Evolutionary conservation across 2,329 filamentous ascomycete genomes (phyloP), one percentile per base, ranked within the genome.

Genomic region (Hymenoscyphus linearis): DNA sequence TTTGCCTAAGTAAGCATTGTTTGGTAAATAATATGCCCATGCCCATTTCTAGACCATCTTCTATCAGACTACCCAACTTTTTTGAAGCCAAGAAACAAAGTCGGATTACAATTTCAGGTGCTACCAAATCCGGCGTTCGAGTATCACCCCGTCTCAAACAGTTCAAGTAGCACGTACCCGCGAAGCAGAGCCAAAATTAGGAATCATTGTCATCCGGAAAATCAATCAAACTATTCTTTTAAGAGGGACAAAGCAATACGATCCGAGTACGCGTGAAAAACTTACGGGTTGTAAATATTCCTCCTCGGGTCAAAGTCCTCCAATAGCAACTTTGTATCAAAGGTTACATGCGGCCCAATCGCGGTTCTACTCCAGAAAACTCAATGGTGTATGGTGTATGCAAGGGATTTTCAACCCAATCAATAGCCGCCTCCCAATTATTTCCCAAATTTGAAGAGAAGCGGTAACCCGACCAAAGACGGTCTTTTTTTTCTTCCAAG

Each of bases 281-380:
- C 25, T 4, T 25, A 26, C 18, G 31, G 31, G n/a, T 2, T 56
- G 10, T 34, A 56, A 18, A 26, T 56, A 18, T 56, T 37, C 54
- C 14, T 27, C 26, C 2, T 56, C 22, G 54, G 54, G 3, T 56
- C 10, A 25, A 50, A 34, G 27, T 4, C 44, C n/a, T 47, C 40
- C n/a, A 47, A n/a, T n/a, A 55, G 37, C 58, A 34, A 54, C 47
- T 40, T 7, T 47, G 18, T 26, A 55, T 56, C 36, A 36, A 54
- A 56, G 44, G 57, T 58, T 58, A 27, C 57, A 58, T 58, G 55
- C 55, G 55, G 55, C 26, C 36, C 22, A 35, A 57, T 25, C 36
- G 36, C 25, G 34, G 44, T 50, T 25, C 18, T 50, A 50, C 18
- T 50, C 18, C 18, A 18, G 18, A 13, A 50, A 18, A 50, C 22